Evolutionary conservation across 2,329 filamentous ascomycete species (phyloP), one percentile per base, ranked within the genome.

Genomic region (Fusarium beomiforme): DNA sequence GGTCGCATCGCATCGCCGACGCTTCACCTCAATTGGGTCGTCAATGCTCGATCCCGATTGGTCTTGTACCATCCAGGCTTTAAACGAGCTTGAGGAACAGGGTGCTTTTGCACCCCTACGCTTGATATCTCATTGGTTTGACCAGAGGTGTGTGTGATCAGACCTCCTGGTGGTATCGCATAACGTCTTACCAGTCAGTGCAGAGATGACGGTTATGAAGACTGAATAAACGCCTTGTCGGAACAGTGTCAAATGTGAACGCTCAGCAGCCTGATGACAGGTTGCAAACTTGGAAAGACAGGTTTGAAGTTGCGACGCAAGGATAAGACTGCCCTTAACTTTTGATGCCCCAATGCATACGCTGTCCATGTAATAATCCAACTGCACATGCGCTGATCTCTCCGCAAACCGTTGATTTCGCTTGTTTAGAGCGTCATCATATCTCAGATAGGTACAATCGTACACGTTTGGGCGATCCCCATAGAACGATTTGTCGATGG

Each of bases 391-490:
- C 46, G 59, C 42, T 57, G 69, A 74, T 75, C 71, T 46, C 61
- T 59, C 69, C 62, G 41, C 58, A 51, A 51, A 54, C 53, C 57
- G 55, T 39, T 42, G 41, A 36, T 44, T 33, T 55, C 31, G 61
- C 42, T 64, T 70, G 44, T 42, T 56, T 34, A 60, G 41, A 41
- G 55, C 49, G 49, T 59, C 61, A 60, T 75, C 70, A 67, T 31
- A 72, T 69, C 65, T 73, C 72, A 67, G 53, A 53, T 70, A 70
- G 74, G 65, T 43, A 68, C 73, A 62, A 73, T 76, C 65, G 59
- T 49, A 21, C 49, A 53, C 43, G 42, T 44, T 49, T 51, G 36
- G 49, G 51, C 58, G 66, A 71, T 75, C 66, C 51, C 47, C 47
- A 39, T 51, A 34, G 34, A 54, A 51, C 41, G 33, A 59, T 49